phyloP scores from a whole-genome alignment of 352 stramenopile genomes.

The Globisporangium barbulae region DNA sequence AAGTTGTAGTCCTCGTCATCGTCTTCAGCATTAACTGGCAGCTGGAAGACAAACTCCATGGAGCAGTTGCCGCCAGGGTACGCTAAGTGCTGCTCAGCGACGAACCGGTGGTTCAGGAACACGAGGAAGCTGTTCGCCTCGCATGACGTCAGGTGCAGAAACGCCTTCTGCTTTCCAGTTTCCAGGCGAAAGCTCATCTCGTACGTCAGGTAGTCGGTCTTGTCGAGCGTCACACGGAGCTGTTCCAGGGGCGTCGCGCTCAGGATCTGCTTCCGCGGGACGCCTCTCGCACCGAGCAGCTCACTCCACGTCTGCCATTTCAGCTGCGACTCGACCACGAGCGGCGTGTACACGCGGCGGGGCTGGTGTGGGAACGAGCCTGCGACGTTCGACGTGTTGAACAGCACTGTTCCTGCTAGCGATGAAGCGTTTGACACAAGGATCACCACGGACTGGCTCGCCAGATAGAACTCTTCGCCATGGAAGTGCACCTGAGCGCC shows the following conservation, averaged over 20 bases:
- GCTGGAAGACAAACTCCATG: conserved; percentile 36
- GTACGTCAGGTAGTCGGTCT: conserved; percentile 66
- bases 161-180: conserved; percentile 1
- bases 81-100: conserved; percentile 37
- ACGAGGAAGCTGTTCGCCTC: conserved; percentile 55
- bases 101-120: conserved; percentile 41
- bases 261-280: conserved; percentile 33
- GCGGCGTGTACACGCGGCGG: conserved; percentile 36
- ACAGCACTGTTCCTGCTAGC: conserved; percentile 25
- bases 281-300: conserved; percentile 23
- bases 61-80: conserved; percentile 57
- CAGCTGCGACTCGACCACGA: conserved; percentile 29
- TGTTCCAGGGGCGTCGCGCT: conserved; percentile 46
- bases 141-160: conserved; percentile 48
- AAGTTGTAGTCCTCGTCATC: conserved; percentile 5
- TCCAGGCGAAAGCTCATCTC: conserved; percentile 39
- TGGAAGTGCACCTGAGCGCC: conserved; percentile 33
- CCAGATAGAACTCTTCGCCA: conserved; percentile 32
- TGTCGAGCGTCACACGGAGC: conserved; percentile 46
- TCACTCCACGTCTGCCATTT: conserved; percentile 59
- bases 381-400: conserved; percentile 50
- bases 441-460: conserved; percentile 45
- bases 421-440: conserved; percentile 22
- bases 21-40: conserved; percentile 32
- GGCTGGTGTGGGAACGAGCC: conserved; percentile 40